Conservation (phyloP, 2,329 filamentous ascomycete genomes). For the Neonectria sp. region DNA sequence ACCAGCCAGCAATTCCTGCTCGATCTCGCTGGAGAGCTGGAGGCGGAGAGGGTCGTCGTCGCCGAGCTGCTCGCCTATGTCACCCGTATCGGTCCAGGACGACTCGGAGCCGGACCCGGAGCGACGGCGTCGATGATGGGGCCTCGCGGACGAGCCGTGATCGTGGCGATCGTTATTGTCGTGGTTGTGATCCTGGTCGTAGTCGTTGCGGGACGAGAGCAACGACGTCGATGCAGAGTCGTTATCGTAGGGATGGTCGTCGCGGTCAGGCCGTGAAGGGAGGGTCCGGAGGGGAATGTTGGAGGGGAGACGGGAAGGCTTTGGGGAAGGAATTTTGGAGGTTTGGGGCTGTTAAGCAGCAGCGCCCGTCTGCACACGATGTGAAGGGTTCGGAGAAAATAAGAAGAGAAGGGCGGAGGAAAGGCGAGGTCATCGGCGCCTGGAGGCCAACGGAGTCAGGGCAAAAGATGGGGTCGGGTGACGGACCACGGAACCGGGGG, state of each 20-base stretch:
- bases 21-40: constrained; percentile 76
- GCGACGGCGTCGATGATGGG: constrained; percentile 50
- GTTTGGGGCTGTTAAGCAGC: constrained; percentile 81
- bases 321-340: constrained; percentile 89
- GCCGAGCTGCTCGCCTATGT: constrained; percentile 92
- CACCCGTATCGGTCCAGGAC: constrained; percentile 94
- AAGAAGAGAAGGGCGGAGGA: constrained; percentile 42
- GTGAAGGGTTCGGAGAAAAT: constrained; percentile 52
- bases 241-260: constrained; percentile 56
- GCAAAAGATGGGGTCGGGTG: constrained; percentile 51
- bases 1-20: constrained; percentile 72
- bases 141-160: constrained; percentile 62
- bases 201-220: constrained; percentile 50
- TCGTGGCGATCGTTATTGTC: constrained; percentile 58
- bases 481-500: constrained; percentile 32
- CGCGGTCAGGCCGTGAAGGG: constrained; percentile 55
- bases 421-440: constrained; percentile 50
- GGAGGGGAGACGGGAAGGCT: constrained; percentile 78
- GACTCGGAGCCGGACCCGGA: constrained; percentile 74
- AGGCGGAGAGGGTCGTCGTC: constrained; percentile 84
- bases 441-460: constrained; percentile 46
- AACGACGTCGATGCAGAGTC: constrained; percentile 58
- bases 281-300: constrained; percentile 91
- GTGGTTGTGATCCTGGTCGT: constrained; percentile 63
- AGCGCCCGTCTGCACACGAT: constrained; percentile 74